These are phyloP conservation scores for Trametes meyenii DNA, from an alignment of 768 basidiomycete species.

Conservation along the genomic window DNA sequence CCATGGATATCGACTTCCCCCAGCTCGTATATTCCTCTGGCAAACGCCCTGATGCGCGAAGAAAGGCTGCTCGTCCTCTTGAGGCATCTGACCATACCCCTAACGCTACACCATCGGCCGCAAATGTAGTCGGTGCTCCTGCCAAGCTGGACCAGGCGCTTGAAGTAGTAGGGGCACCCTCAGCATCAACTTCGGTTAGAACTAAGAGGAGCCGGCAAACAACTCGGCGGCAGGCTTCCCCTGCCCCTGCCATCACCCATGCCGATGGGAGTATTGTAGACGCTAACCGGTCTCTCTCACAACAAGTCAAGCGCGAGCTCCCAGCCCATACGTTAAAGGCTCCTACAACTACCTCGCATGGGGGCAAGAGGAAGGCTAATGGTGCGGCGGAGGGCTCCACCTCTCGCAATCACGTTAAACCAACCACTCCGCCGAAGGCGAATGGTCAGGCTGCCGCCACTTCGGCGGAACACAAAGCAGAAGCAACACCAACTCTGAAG, in stretches of 20 bases:
- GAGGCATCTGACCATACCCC: not conserved
- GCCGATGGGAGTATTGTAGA: not conserved
- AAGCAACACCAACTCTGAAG: slow-evolving; percentile 33
- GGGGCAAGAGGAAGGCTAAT: slow-evolving; percentile 13
- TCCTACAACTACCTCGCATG: not conserved
- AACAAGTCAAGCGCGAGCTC: not conserved
- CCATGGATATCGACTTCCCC: slow-evolving; percentile 15
- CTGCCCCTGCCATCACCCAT: not conserved
- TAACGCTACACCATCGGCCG: not conserved
- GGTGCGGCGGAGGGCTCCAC: not conserved
- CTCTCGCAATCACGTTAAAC: not conserved
- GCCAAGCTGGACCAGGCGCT: not conserved
- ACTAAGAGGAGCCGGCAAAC: slow-evolving; percentile 16
- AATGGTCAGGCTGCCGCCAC: slow-evolving; percentile 26
- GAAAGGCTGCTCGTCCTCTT: slow-evolving; percentile 19
- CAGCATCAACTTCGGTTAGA: not conserved
- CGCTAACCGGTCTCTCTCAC: not conserved
- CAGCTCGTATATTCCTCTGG: slow-evolving; percentile 16
- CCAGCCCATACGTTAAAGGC: not conserved
- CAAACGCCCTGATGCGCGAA: slow-evolving; percentile 19
- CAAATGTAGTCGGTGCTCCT: not conserved
- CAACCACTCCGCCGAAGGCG: slow-evolving; percentile 9
- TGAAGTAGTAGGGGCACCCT: not conserved
- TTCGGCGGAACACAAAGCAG: slow-evolving; percentile 22
- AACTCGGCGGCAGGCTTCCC: not conserved